A percentile compares a stretch with the other conserved stretches of the same genome.
These are phyloP conservation scores for Trapa bicornis DNA, from an alignment of 345 rosid genomes.

Conservation along the genomic window DNA sequence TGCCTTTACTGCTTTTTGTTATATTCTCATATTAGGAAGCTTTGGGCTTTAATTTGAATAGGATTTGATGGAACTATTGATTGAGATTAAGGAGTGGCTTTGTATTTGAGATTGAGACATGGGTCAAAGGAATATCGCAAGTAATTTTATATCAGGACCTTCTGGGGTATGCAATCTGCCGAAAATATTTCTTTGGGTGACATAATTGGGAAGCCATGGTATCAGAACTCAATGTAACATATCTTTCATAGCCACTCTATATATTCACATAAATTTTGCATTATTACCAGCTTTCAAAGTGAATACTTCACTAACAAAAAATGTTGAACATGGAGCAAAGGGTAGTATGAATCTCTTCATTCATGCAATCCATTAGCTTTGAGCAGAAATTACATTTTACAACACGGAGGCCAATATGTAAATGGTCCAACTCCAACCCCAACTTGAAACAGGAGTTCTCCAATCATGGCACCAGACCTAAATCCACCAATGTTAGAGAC, in stretches of 20 bases:
- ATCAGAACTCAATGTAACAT: not conserved
- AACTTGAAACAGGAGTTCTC: not conserved
- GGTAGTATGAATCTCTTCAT: not conserved
- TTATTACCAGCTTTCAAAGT: not conserved
- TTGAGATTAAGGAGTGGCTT: not conserved
- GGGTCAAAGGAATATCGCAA: not conserved
- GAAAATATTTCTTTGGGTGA: constrained; percentile 44
- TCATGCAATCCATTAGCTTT: not conserved
- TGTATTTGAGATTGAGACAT: not conserved
- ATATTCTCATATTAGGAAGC: not conserved
- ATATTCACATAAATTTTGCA: not conserved
- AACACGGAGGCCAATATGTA: not conserved
- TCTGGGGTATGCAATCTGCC: constrained; percentile 25
- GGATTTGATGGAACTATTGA: not conserved
- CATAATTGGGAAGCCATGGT: not conserved
- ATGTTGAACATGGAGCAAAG: not conserved
- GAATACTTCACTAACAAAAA: not conserved
- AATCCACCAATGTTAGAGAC: not conserved
- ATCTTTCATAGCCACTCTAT: not conserved
- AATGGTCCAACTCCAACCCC: not conserved
- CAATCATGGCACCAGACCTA: not conserved
- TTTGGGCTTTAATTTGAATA: not conserved
- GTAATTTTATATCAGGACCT: not conserved
- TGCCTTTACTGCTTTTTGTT: not conserved
- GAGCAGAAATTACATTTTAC: not conserved